These are phyloP conservation scores for Magnolia officinalis DNA, from an alignment of 164 flowering plant species.

Conservation along the genomic window DNA sequence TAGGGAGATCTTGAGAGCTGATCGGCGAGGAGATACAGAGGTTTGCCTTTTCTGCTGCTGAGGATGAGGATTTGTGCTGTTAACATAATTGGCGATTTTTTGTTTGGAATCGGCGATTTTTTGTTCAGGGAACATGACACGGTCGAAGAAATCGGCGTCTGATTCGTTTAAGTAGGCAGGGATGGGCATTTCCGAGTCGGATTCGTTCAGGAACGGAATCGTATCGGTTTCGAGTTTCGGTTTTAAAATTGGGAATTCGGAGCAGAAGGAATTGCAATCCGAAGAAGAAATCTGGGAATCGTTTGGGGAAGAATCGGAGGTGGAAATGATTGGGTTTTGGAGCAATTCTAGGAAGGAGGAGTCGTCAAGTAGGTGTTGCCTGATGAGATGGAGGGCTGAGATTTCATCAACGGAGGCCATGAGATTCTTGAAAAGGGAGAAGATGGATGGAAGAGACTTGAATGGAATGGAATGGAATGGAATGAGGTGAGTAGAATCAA, in stretches of 20 bases:
- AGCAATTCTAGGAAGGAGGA: conserved; percentile 16
- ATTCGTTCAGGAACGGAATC: neutral
- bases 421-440: neutral
- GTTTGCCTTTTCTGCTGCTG: neutral
- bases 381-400: conserved; percentile 33
- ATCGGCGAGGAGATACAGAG: conserved; percentile 11
- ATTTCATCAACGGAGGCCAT: conserved; percentile 32
- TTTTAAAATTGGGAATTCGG: neutral
- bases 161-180: neutral
- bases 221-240: neutral
- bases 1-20: conserved; percentile 23
- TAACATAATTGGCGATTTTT: neutral
- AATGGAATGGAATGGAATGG: conserved; percentile 1
- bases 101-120: neutral
- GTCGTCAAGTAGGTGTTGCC: conserved; percentile 36
- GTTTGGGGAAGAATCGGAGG: neutral
- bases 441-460: neutral
- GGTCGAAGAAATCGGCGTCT: neutral
- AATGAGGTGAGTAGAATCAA: conserved; percentile 1
- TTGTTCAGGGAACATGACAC: neutral
- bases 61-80: neutral
- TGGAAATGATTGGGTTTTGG: neutral
- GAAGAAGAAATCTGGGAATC: neutral
- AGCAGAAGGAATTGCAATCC: neutral
- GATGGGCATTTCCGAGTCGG: neutral